These are phyloP conservation scores for Sapria himalayana DNA, from an alignment of 345 rosid species.

Conservation along the genomic window DNA sequence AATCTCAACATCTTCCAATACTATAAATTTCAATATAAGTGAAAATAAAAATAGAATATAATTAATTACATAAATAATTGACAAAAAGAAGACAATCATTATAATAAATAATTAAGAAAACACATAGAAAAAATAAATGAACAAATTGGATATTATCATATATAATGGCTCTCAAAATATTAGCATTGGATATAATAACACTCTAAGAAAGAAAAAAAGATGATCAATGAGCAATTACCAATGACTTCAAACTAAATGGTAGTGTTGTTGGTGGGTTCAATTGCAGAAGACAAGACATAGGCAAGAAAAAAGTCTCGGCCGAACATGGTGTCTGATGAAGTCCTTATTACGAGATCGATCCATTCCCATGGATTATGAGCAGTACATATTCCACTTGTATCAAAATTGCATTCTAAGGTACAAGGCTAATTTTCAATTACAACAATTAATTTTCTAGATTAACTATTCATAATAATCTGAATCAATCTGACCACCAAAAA, in stretches of 20 bases:
- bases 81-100: no score
- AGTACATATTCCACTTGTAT: background rate
- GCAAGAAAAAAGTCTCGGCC: background rate
- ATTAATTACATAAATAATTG: no score
- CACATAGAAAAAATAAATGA: no score
- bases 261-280: background rate
- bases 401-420: background rate
- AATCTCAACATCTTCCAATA: no score
- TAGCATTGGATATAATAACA: no score
- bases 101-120: no score
- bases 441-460: background rate
- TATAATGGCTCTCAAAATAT: no score
- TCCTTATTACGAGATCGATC: background rate
- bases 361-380: slow-evolving; percentile 3
- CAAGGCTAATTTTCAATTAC: background rate
- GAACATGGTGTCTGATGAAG: background rate
- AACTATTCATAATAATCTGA: background rate
- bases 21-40: no score
- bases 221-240: background rate
- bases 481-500: background rate
- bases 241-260: background rate
- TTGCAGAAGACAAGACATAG: fast-evolving
- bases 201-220: no score
- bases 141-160: no score
- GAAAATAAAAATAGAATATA: no score